These are phyloP conservation scores for Phytophthora cajani DNA, from an alignment of 352 stramenopile species.

Conservation along the genomic window DNA sequence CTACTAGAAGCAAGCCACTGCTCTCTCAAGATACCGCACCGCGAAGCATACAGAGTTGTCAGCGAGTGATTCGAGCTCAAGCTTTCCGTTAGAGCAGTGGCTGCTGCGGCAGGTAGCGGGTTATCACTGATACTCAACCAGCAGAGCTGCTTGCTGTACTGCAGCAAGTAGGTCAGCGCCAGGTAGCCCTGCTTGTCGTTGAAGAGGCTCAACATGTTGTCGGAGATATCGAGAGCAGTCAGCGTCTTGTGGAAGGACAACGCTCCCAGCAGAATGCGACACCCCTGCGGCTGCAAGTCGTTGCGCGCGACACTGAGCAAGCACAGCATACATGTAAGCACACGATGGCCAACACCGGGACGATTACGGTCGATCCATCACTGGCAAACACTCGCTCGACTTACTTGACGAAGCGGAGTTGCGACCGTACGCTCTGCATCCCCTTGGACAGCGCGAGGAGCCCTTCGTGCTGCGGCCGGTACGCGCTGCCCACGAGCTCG, in stretches of 20 bases:
- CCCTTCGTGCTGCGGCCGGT: slow-evolving; percentile 57
- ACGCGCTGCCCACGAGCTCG: slow-evolving; percentile 57
- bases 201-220: slow-evolving; percentile 63
- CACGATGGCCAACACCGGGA: neutral
- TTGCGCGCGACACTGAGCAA: slow-evolving; percentile 55
- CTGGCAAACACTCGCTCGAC: slow-evolving; percentile 2
- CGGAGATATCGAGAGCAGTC: slow-evolving; percentile 62
- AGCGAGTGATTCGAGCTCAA: slow-evolving; percentile 47
- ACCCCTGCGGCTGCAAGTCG: slow-evolving; percentile 61
- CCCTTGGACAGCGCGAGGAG: slow-evolving; percentile 64
- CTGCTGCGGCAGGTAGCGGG: slow-evolving; percentile 28
- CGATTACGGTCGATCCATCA: neutral
- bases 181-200: slow-evolving; percentile 61
- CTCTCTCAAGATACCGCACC: slow-evolving; percentile 34
- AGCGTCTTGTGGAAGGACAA: slow-evolving; percentile 63
- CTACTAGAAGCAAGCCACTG: slow-evolving; percentile 3
- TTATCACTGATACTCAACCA: slow-evolving; percentile 57
- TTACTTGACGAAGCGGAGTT: slow-evolving; percentile 58
- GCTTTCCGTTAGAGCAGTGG: slow-evolving; percentile 25
- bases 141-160: slow-evolving; percentile 55
- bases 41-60: slow-evolving; percentile 38
- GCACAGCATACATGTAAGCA: neutral
- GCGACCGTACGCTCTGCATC: slow-evolving; percentile 59
- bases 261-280: slow-evolving; percentile 55
- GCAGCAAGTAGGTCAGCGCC: slow-evolving; percentile 58